Percentiles rank a stretch among this genome's conserved stretches.
These are phyloP conservation scores for Paraglomus occultum DNA, from an alignment of 192 early-diverging fungal genomes.

Conservation along the genomic window DNA sequence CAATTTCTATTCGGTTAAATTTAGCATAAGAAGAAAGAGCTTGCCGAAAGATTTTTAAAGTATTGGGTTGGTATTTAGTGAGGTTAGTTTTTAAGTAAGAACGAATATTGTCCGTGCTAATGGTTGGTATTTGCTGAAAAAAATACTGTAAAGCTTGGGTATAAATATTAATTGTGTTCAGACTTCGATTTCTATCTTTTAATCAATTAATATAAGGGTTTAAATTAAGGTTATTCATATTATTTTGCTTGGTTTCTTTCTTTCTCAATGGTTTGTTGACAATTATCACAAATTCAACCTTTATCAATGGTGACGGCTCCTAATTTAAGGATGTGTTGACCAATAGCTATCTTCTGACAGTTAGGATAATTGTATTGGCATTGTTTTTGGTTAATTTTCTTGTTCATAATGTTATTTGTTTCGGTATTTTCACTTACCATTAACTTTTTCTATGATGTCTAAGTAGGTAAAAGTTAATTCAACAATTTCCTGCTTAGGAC, in stretches of 20 bases:
- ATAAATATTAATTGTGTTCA: slow-evolving; percentile 5
- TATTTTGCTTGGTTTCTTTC: slow-evolving; percentile 3
- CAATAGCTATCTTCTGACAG: slow-evolving; percentile 7
- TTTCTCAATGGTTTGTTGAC: not conserved
- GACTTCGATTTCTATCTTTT: slow-evolving; percentile 14
- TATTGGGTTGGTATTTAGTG: slow-evolving; percentile 5
- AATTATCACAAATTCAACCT: slow-evolving; percentile 10
- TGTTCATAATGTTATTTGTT: not conserved
- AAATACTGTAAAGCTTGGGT: slow-evolving; percentile 11
- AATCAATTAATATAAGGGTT: slow-evolving; percentile 10
- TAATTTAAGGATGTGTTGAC: slow-evolving; percentile 10
- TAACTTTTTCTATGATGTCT: too few species aligned
- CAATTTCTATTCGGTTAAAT: slow-evolving; percentile 11
- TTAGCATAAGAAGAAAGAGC: not conserved
- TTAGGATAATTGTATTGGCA: slow-evolving; percentile 12
- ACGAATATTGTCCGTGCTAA: slow-evolving; percentile 3
- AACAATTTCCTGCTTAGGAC: too few species aligned
- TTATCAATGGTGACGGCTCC: not conserved
- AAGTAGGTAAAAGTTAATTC: too few species aligned
- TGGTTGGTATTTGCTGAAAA: not conserved
- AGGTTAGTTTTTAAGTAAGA: slow-evolving; percentile 9
- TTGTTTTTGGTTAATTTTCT: not conserved
- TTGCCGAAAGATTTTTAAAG: not conserved
- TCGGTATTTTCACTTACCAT: not conserved
- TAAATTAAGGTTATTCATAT: not conserved